Evolutionary conservation across 2,329 filamentous ascomycete genomes (phyloP), one percentile per base, ranked within the genome.

Genomic region (Aureobasidium sp.): DNA sequence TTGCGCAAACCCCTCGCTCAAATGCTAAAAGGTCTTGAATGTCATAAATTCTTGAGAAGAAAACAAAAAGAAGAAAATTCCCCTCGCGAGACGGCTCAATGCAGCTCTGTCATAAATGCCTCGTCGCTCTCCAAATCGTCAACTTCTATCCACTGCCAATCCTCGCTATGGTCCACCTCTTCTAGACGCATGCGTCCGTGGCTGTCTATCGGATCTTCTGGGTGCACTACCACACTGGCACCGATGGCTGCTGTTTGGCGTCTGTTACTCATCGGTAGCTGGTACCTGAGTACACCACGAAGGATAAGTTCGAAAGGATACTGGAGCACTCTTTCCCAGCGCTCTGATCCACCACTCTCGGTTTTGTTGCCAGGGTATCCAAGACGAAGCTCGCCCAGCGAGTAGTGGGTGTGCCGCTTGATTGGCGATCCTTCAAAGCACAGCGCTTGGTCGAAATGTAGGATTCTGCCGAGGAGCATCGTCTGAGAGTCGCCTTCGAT

Each of bases 301-400:
- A 99, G 84, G 64, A 97, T 93, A 53, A 99, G 82, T 67, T 97
- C 91, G 68, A 97, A 99, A 48, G 93, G 90, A 73, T 97, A 89
- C 66, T 95, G 85, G 56, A 97, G 80, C 51, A 97, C 92, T 64
- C 86, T 84, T 72, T 96, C 91, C 94, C 94, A 99, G 13, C 92
- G 85, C 70, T 89, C 86, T 1, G 87, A 87, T 9, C 93, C 94
- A 44, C 89, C 89, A 47, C 84, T 79, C 70, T 91, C 87, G 0
- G 94, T 97, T 68, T 87, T 87, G 74, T 97, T 99, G 4, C 93
- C 92, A 0, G 94, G 94, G 61, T 88, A 86, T 29, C 81, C 78
- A 3, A 99, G 82, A 42, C 93, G 88, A 67, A 99, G 84, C 70
- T 94, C 89, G 34, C 91, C 93, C 5, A 88, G 85, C 0, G 91